Conservation (phyloP, 2,329 filamentous ascomycete species). For the Sporothrix schenckii region DNA sequence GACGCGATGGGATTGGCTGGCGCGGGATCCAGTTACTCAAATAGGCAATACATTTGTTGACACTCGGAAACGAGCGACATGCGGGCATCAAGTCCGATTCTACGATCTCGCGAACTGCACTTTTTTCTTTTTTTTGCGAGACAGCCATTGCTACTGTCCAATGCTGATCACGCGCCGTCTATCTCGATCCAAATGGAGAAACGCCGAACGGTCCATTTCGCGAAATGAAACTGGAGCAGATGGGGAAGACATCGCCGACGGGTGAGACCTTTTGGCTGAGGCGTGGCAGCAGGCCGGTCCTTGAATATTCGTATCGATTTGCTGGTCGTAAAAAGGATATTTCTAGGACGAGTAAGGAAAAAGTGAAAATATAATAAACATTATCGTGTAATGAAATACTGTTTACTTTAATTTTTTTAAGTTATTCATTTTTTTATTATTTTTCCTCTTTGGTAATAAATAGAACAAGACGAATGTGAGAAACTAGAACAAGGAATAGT, state of each 20-base stretch:
- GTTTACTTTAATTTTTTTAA: too few relatives aligned
- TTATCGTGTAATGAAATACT: too few relatives aligned
- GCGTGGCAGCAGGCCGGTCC: not conserved
- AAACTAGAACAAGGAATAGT: too few relatives aligned
- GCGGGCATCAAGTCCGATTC: not conserved
- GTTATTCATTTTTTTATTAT: not conserved
- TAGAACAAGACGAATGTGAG: not conserved
- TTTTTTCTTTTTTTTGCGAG: not conserved
- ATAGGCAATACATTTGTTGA: constrained; percentile 22
- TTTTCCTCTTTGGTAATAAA: not conserved
- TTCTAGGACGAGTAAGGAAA: too few relatives aligned
- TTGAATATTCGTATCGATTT: too few relatives aligned
- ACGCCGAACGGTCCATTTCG: not conserved
- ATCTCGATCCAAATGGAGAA: constrained; percentile 2
- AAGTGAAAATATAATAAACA: not conserved
- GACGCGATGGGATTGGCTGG: not conserved
- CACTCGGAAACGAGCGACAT: not conserved
- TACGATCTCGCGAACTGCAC: not conserved
- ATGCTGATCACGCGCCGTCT: not conserved
- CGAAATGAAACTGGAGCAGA: not conserved
- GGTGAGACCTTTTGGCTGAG: not conserved
- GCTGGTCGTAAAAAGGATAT: too few relatives aligned
- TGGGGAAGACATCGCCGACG: not conserved
- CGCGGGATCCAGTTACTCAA: not conserved
- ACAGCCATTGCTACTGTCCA: not conserved